phyloP scores from a whole-genome alignment of 179 eudicot genomes.

The Beta corolliflora region DNA sequence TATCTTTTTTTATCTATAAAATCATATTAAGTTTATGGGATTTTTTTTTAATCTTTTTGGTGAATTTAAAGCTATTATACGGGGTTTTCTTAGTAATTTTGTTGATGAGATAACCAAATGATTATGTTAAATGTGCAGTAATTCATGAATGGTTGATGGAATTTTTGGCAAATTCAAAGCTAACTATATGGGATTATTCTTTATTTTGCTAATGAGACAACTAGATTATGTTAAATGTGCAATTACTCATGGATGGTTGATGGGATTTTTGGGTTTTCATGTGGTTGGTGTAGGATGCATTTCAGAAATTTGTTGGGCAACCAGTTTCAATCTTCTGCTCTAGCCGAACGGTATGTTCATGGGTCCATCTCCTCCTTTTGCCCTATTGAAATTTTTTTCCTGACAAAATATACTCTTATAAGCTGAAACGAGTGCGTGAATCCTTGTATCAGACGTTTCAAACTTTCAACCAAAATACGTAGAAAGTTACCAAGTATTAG shows the following conservation, averaged over 20 bases:
- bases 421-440: not conserved
- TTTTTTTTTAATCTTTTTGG: not conserved
- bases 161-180: not conserved
- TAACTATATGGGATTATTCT: not conserved
- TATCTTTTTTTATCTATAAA: too few species aligned
- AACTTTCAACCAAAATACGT: too few species aligned
- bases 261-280: not conserved
- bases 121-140: not conserved
- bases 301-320: conserved; percentile 82
- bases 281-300: conserved; percentile 69
- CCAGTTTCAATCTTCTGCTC: conserved; percentile 86
- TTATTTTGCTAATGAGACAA: not conserved
- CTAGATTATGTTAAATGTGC: not conserved
- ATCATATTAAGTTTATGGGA: not conserved
- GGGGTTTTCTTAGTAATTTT: not conserved
- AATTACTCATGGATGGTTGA: not conserved
- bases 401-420: not conserved
- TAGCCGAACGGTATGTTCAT: conserved; percentile 80
- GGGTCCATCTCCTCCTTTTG: not conserved
- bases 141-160: not conserved
- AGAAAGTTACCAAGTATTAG: too few species aligned
- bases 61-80: not conserved
- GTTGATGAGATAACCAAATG: too few species aligned
- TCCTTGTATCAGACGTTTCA: too few species aligned
- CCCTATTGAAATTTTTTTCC: not conserved